These are phyloP conservation scores for Aspergillus clavatus DNA, from an alignment of 2,329 filamentous ascomycete species.

Conservation along the genomic window DNA sequence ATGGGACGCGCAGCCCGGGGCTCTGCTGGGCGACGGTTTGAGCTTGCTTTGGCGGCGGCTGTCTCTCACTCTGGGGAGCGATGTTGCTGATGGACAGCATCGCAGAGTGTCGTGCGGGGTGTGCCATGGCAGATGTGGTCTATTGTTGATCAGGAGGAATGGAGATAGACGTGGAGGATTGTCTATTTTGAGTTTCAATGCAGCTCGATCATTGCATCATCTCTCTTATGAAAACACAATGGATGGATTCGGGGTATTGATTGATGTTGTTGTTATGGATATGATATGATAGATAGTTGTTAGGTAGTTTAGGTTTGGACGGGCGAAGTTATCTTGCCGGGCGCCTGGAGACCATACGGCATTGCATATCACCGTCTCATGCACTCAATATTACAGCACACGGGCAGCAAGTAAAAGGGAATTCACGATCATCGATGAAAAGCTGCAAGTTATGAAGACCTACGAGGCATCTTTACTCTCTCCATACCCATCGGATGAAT, in stretches of 20 bases:
- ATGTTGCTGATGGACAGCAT: conserved; percentile 30
- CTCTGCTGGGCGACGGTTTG: conserved; percentile 45
- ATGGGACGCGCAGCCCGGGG: conserved; percentile 72
- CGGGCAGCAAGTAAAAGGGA: background rate
- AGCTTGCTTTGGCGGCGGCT: conserved; percentile 38
- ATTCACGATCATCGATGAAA: too few species aligned
- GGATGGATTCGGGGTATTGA: too few species aligned
- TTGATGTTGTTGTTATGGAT: too few species aligned
- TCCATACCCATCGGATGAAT: too few species aligned
- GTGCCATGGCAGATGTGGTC: conserved; percentile 22
- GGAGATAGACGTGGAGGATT: too few species aligned
- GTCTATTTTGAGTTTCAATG: too few species aligned
- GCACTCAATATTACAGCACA: background rate
- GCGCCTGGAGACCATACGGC: background rate
- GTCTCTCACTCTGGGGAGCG: conserved; percentile 14
- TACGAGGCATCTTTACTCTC: too few species aligned
- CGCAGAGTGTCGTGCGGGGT: conserved; percentile 26
- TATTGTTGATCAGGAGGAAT: background rate
- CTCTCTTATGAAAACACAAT: too few species aligned
- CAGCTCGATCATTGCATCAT: too few species aligned
- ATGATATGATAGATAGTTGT: too few species aligned
- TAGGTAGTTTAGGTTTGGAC: background rate
- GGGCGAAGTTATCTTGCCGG: background rate
- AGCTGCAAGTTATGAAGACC: too few species aligned
- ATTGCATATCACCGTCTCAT: background rate